These are phyloP conservation scores for Sedum album DNA, from an alignment of 164 flowering plant genomes.

Conservation along the genomic window DNA sequence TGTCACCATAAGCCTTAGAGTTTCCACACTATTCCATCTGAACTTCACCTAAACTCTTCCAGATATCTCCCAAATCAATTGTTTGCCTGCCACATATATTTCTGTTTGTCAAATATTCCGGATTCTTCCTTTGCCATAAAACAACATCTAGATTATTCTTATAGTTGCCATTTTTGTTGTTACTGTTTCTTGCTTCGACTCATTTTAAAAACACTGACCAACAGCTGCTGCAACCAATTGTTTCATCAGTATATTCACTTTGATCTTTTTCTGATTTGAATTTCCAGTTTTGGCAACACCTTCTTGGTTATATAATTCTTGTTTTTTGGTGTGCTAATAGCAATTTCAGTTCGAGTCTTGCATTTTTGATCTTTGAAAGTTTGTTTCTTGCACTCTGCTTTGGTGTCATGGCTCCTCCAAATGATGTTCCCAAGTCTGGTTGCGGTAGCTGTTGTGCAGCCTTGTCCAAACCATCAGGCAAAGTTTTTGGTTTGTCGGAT, in stretches of 20 bases:
- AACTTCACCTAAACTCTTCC: background rate
- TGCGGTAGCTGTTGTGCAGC: constrained; percentile 9
- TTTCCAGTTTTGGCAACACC: background rate
- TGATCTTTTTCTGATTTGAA: background rate
- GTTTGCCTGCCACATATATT: background rate
- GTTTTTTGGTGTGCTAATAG: background rate
- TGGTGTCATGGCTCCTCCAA: constrained; percentile 39
- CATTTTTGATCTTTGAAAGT: background rate
- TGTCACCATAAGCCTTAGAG: background rate
- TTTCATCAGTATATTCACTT: background rate
- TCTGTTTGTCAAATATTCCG: background rate
- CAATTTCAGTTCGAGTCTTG: background rate
- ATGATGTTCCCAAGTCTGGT: constrained; percentile 18
- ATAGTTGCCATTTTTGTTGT: background rate
- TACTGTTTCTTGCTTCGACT: background rate
- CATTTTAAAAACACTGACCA: background rate
- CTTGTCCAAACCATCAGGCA: constrained; percentile 10
- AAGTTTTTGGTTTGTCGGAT: constrained; percentile 27
- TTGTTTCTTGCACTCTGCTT: background rate
- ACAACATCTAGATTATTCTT: background rate
- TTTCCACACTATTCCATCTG: background rate
- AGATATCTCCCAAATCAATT: background rate
- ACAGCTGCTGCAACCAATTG: background rate
- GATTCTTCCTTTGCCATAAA: background rate
- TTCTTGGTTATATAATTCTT: background rate